phyloP scores from a whole-genome alignment of 768 basidiomycete genomes.

The Boletellus ananiceps region DNA sequence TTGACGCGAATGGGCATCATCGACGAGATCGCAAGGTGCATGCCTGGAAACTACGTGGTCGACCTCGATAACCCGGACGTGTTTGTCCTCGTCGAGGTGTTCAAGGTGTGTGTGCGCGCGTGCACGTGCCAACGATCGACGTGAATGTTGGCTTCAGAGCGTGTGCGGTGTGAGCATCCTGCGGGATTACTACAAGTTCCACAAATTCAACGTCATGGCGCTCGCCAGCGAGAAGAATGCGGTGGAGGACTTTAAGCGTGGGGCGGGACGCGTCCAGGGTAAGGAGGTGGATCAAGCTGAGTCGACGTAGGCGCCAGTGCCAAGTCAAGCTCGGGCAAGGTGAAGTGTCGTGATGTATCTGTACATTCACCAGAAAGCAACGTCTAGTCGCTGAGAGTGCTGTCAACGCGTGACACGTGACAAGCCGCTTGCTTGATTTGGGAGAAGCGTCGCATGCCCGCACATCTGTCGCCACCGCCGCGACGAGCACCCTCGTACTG shows the following conservation, averaged over 20 bases:
- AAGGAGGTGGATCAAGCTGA: conserved; percentile 9
- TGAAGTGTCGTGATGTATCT: not conserved
- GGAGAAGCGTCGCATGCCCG: not conserved
- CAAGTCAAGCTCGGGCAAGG: not conserved
- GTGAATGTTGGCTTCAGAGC: conserved; percentile 40
- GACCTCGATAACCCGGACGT: conserved; percentile 64
- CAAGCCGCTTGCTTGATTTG: not conserved
- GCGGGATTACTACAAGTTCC: conserved; percentile 61
- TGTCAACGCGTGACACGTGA: no score
- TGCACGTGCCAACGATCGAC: not conserved
- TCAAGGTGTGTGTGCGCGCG: conserved; percentile 53
- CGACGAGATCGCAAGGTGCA: conserved; percentile 62
- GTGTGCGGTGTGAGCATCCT: conserved; percentile 74
- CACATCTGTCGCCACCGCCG: not conserved
- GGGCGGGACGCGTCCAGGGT: conserved; percentile 30
- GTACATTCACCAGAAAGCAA: not conserved
- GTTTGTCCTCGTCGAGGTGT: conserved; percentile 76
- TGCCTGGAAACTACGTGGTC: conserved; percentile 65
- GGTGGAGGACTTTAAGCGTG: conserved; percentile 31
- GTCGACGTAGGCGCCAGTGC: not conserved
- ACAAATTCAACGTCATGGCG: conserved; percentile 79
- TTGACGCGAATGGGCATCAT: conserved; percentile 57
- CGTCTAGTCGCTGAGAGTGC: no score
- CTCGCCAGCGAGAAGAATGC: conserved; percentile 52
- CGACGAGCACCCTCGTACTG: not conserved